A percentile compares a stretch with the other conserved stretches of the same genome.
Evolutionary conservation across 306 rosid species (phyloP).

Genomic region (Cicer cuneatum): DNA sequence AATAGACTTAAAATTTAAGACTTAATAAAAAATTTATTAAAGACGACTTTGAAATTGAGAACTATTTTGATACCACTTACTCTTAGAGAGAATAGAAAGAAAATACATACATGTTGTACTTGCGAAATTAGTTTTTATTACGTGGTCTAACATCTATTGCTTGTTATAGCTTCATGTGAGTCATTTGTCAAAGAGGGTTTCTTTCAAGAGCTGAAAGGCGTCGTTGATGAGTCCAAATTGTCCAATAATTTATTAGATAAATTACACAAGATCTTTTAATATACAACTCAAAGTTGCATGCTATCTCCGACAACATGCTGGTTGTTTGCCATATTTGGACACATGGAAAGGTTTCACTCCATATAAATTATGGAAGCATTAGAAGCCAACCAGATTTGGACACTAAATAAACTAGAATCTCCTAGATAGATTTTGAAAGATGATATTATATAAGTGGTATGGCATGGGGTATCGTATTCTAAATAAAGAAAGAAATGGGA

Average conservation of each 20-base stretch:
- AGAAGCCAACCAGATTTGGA: slow-evolving; percentile 43
- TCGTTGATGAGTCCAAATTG: slow-evolving; percentile 1
- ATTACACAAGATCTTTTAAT: slow-evolving; percentile 11
- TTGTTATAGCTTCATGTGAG: neutral
- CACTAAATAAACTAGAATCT: slow-evolving; percentile 39
- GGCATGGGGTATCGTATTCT: slow-evolving; percentile 39
- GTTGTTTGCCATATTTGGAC: slow-evolving; percentile 32
- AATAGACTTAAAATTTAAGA: no score
- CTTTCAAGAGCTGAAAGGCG: slow-evolving; percentile 27
- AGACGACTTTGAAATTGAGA: no score
- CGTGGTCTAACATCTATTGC: no score
- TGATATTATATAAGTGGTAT: neutral
- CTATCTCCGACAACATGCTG: slow-evolving; percentile 4
- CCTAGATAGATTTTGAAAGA: neutral
- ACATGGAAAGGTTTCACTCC: slow-evolving; percentile 20
- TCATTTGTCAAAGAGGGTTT: neutral
- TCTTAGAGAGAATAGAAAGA: no score
- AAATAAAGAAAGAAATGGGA: no score
- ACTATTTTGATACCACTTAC: no score
- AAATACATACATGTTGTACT: no score
- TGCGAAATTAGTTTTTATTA: no score
- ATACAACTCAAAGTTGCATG: slow-evolving; percentile 34
- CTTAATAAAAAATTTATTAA: no score
- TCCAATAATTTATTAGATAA: slow-evolving; percentile 27
- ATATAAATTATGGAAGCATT: slow-evolving; percentile 42